phyloP scores from a whole-genome alignment of 306 rosid genomes.

The Biancaea sappan region DNA sequence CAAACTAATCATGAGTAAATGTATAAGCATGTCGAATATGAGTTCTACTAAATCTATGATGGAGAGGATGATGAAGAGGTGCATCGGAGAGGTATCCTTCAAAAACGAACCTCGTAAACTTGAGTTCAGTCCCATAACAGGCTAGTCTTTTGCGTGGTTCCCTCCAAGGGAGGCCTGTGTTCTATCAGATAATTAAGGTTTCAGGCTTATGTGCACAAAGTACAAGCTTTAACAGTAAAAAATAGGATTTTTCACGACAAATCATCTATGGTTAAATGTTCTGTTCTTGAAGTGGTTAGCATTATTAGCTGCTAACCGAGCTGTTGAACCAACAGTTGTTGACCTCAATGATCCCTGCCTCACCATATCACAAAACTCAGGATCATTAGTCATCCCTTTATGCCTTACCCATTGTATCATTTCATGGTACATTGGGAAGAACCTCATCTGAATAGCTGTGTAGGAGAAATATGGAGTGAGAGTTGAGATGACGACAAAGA shows the following conservation, averaged over 20 bases:
- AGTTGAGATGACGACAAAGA: conserved; percentile 61
- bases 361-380: conserved; percentile 50
- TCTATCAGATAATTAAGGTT: too few species aligned
- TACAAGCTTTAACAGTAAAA: background rate
- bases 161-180: too few species aligned
- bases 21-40: too few species aligned
- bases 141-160: too few species aligned
- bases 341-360: conserved; percentile 45
- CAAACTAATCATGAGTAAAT: too few species aligned
- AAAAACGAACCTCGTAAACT: too few species aligned
- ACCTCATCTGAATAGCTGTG: conserved; percentile 70
- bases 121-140: too few species aligned
- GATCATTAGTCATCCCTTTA: conserved; percentile 48
- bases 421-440: conserved; percentile 85
- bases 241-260: background rate
- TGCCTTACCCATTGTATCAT: conserved; percentile 76
- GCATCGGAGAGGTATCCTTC: too few species aligned
- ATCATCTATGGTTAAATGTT: conserved; percentile 33
- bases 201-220: background rate
- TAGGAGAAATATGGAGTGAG: conserved; percentile 66
- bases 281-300: conserved; percentile 32
- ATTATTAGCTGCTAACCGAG: conserved; percentile 51
- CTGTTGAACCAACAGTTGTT: conserved; percentile 53
- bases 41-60: too few species aligned
- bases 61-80: too few species aligned